These are phyloP conservation scores for Spirogloea muscicola DNA, from an alignment of 139 green algal species.

Conservation along the genomic window DNA sequence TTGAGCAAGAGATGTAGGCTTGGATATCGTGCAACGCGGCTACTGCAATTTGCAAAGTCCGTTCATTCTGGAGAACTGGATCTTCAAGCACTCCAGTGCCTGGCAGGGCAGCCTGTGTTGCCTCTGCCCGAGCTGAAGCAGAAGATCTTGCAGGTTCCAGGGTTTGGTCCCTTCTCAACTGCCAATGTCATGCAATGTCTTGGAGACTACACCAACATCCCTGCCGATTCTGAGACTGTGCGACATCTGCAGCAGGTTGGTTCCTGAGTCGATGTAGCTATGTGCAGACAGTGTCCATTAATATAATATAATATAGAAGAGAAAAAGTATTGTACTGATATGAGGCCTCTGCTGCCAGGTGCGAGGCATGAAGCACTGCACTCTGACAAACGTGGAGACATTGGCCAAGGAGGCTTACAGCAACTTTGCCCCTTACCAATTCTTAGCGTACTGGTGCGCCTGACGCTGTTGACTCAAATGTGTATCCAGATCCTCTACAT, in stretches of 20 bases:
- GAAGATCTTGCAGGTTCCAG: not conserved
- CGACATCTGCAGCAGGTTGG: slow-evolving; percentile 6
- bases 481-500: not conserved
- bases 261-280: no score
- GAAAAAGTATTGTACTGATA: no score
- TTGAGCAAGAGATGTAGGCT: slow-evolving; percentile 1
- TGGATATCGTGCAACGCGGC: not conserved
- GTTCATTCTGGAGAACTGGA: not conserved
- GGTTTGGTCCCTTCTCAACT: slow-evolving; percentile 6
- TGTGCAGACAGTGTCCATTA: no score
- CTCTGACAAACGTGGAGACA: not conserved
- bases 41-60: not conserved
- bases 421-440: slow-evolving; percentile 9
- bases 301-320: no score
- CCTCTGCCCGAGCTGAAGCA: not conserved
- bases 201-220: slow-evolving; percentile 1
- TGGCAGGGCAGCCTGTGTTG: not conserved
- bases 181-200: slow-evolving; percentile 15
- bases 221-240: slow-evolving; percentile 18
- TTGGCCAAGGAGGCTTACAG: not conserved
- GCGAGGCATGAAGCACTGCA: not conserved
- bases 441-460: slow-evolving; percentile 21
- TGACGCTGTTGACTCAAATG: not conserved
- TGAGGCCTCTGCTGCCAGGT: no score
- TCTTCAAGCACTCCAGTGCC: not conserved